These are phyloP conservation scores for Zarea fungicola DNA, from an alignment of 2,329 filamentous ascomycete genomes.

Conservation along the genomic window DNA sequence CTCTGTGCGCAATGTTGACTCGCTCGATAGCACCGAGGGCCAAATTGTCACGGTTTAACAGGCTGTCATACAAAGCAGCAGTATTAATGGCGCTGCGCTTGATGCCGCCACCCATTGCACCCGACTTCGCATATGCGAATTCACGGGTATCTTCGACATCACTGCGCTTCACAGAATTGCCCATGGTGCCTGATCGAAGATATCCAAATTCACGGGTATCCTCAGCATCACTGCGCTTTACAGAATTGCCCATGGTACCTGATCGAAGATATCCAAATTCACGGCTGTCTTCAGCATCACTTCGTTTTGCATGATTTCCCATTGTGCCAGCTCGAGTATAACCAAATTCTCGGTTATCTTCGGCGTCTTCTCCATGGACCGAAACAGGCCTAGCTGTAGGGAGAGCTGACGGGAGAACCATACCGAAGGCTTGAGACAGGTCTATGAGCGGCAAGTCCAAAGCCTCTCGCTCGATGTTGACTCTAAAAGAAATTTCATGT, in stretches of 20 bases:
- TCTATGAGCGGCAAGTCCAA: not conserved
- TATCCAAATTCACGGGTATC: not conserved
- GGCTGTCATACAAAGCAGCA: not conserved
- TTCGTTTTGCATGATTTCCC: not conserved
- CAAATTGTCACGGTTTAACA: not conserved
- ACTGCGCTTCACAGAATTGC: not conserved
- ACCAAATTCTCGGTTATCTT: not conserved
- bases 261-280: not conserved
- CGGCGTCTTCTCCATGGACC: not conserved
- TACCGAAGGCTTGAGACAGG: not conserved
- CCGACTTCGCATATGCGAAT: not conserved
- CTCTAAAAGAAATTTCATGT: not conserved
- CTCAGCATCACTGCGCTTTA: not conserved
- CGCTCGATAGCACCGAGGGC: conserved; percentile 3
- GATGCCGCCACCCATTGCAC: not conserved
- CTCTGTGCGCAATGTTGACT: not conserved
- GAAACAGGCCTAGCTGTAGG: not conserved
- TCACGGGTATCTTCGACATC: not conserved
- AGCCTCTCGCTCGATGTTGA: not conserved
- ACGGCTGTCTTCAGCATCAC: not conserved
- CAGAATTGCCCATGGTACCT: not conserved
- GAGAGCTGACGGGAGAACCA: not conserved
- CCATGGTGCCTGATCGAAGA: not conserved
- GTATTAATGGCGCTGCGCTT: not conserved
- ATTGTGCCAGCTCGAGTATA: not conserved